Base-by-base conservation (phyloP, 2,329 filamentous ascomycete genomes). In the Colletotrichum limetticola region DNA sequence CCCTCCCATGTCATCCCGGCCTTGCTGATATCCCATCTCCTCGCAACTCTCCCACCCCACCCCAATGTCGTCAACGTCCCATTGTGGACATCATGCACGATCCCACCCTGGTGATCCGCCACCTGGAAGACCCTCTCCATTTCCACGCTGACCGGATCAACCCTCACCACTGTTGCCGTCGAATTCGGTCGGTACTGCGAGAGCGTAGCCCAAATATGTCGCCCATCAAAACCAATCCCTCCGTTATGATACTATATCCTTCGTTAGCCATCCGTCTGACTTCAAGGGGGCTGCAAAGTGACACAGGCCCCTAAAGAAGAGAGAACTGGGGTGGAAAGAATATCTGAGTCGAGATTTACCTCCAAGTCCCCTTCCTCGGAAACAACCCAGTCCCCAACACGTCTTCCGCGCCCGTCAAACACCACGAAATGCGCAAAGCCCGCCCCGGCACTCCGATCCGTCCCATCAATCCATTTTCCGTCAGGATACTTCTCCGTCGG, bases 171-270 rank as follows among this genome's bases (percentile, higher is more conserved):
- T 22, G 83, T 84, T 1, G 83, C 85, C 0, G 85, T 86, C 5
- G 81, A 83, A 76, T 86, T 85, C 2, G 86, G 86, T 1, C 86
- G 81, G 71, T 87, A 87, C 74, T 88, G 84, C 3, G 82, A 80
- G 19, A 88, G 76, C 0, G 84, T 83, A 4, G 82, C 83, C 86
- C 86, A 87, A 60, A 88, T 82, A 70, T 80, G 82, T 49, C 80
- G 76, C 16, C 86, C 86, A 74, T 88, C 86, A 68, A 82, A 88
- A 74, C 88, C 86, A 19, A 88, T 78, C 1, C 86, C 86, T 28
- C 86, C 85, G 68, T 83, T 83, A 74, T 87, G 86, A 74, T 87
- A 88, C 76, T 82, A 74, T 76, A 3, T 6, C 2, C 8, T 7
- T 5, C 37, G 60, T 69, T 14, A 72, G 58, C 57, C 4, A 8